Evolutionary conservation across 208 protist genomes (phyloP).

Genomic region (Vickermania ingenoplastis): DNA sequence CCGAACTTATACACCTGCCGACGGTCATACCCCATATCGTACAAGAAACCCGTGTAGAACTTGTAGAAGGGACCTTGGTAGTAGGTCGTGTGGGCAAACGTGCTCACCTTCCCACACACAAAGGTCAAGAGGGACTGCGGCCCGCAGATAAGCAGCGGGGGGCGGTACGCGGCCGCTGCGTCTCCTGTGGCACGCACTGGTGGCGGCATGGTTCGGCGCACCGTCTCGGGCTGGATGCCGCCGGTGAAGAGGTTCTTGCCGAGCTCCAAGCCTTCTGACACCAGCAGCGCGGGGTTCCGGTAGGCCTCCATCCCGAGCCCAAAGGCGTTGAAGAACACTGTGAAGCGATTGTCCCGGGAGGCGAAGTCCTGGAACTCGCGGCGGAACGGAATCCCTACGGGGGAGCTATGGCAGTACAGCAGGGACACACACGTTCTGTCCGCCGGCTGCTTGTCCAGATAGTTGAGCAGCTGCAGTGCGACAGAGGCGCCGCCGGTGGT

Average conservation of each 20-base stretch:
- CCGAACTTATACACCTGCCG: conserved; percentile 86
- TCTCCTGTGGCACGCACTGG: conserved; percentile 9
- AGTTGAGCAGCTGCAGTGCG: conserved; percentile 75
- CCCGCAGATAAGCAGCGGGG: conserved; percentile 66
- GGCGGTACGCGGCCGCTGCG: conserved; percentile 11
- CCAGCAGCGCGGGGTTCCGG: background rate
- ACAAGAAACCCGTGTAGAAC: conserved; percentile 63
- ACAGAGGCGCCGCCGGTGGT: conserved; percentile 66
- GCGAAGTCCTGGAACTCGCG: conserved; percentile 34
- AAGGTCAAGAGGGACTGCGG: conserved; percentile 64
- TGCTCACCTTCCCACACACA: conserved; percentile 61
- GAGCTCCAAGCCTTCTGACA: conserved; percentile 7
- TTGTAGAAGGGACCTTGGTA: conserved; percentile 68
- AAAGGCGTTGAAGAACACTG: conserved; percentile 30
- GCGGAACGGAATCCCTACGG: conserved; percentile 47
- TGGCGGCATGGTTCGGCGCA: conserved; percentile 32
- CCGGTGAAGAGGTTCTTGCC: conserved; percentile 58
- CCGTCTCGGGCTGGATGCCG: conserved; percentile 54
- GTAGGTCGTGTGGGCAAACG: conserved; percentile 53
- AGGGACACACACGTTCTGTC: conserved; percentile 16
- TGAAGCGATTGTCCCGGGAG: conserved; percentile 35
- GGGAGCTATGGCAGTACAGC: conserved; percentile 66
- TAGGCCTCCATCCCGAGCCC: background rate
- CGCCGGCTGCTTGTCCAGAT: conserved; percentile 36
- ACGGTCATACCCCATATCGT: conserved; percentile 77